A percentile compares a stretch with the other conserved stretches of the same genome.
phyloP scores from a whole-genome alignment of 805 yeast species.

The Yarrowia deformans region DNA sequence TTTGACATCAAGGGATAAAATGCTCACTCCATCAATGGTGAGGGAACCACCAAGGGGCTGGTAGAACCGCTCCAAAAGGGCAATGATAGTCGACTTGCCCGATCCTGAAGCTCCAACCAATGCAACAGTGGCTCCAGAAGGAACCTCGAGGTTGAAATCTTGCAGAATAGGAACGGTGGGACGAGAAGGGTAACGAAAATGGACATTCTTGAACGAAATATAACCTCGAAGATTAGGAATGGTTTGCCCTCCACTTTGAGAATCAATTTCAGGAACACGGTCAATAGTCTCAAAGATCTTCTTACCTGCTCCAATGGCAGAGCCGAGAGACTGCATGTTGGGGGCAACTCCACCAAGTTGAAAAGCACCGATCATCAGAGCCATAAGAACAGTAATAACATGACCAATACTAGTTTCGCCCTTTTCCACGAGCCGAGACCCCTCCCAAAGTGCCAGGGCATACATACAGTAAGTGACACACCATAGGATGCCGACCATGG shows the following conservation, averaged over 20 bases:
- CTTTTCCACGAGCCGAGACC: constrained; percentile 51
- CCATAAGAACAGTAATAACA: constrained; percentile 52
- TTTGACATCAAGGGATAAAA: constrained; percentile 72
- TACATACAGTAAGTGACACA: constrained; percentile 51
- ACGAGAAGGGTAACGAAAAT: constrained; percentile 80
- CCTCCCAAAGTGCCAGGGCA: constrained; percentile 55
- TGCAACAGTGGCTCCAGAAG: constrained; percentile 90
- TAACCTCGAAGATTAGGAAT: constrained; percentile 58
- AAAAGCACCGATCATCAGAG: constrained; percentile 55
- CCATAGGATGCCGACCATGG: constrained; percentile 52
- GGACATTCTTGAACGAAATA: constrained; percentile 80
- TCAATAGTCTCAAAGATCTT: constrained; percentile 55
- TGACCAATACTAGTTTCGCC: constrained; percentile 51
- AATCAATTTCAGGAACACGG: constrained; percentile 53
- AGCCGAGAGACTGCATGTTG: constrained; percentile 51
- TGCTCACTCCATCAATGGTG: constrained; percentile 82
- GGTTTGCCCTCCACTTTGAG: constrained; percentile 46
- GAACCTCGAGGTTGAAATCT: constrained; percentile 77
- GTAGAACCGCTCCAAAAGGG: constrained; percentile 86
- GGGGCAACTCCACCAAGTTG: constrained; percentile 55
- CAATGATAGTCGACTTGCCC: constrained; percentile 89
- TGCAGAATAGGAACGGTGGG: constrained; percentile 84
- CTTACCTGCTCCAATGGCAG: constrained; percentile 54
- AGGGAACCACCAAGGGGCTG: constrained; percentile 78
- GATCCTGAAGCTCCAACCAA: constrained; percentile 96